Conservation (phyloP, 106 monocot genomes). For the Hemerocallis citrina region DNA sequence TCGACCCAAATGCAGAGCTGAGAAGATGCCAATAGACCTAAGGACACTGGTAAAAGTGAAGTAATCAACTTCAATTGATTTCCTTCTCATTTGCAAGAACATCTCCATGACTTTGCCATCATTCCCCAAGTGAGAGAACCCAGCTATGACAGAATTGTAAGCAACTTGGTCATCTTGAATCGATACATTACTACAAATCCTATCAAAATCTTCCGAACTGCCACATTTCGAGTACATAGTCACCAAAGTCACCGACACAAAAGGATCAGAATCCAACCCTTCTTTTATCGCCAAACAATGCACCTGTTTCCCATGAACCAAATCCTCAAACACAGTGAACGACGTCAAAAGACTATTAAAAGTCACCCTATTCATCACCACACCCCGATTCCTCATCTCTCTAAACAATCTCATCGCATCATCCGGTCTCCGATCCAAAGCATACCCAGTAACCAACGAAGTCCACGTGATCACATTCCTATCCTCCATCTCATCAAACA, state of each 20-base stretch:
- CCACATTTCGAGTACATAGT: slow-evolving; percentile 59
- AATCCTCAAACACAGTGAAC: slow-evolving; percentile 14
- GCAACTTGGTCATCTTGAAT: slow-evolving; percentile 22
- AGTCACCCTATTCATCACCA: slow-evolving; percentile 21
- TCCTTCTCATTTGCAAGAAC: slow-evolving; percentile 38
- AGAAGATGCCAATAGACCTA: slow-evolving; percentile 22
- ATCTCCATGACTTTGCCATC: slow-evolving; percentile 17
- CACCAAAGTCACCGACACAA: slow-evolving; percentile 19
- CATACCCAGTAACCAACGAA: slow-evolving; percentile 38
- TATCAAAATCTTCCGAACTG: slow-evolving; percentile 27
- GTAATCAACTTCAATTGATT: slow-evolving; percentile 16
- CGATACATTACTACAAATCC: not conserved
- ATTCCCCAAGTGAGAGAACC: slow-evolving; percentile 27
- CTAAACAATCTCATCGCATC: slow-evolving; percentile 32
- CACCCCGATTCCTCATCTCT: slow-evolving; percentile 28
- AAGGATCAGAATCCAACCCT: slow-evolving; percentile 27
- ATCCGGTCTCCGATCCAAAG: not conserved
- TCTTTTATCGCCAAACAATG: slow-evolving; percentile 32
- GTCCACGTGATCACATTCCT: slow-evolving; percentile 53
- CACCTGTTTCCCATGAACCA: slow-evolving; percentile 35
- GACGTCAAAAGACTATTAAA: slow-evolving; percentile 40
- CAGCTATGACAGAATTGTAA: slow-evolving; percentile 43
- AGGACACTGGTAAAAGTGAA: slow-evolving; percentile 47
- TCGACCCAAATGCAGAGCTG: slow-evolving; percentile 40
- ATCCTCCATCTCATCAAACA: slow-evolving; percentile 48